Percentiles rank a stretch among this genome's conserved stretches.
Evolutionary conservation across 108 stramenopile genomes (phyloP).

Genomic region (Chaetoceros tenuissimus): DNA sequence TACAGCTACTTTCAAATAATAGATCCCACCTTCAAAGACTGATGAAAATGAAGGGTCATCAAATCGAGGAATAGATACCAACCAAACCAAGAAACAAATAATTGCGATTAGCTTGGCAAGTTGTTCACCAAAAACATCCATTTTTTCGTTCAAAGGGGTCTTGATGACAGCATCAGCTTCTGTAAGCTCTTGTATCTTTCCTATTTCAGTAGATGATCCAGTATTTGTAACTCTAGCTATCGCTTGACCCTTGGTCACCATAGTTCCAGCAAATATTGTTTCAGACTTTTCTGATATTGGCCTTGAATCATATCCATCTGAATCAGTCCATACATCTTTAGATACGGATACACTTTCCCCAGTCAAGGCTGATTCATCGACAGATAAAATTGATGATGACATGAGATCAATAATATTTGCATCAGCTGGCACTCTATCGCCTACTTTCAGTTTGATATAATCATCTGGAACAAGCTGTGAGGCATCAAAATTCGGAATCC

Average conservation of each 20-base stretch:
- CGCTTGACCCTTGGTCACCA: conserved; percentile 58
- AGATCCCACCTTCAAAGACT: conserved; percentile 44
- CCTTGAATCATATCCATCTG: not conserved
- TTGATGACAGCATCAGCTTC: conserved; percentile 50
- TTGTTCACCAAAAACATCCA: conserved; percentile 72
- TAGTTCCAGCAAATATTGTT: conserved; percentile 74
- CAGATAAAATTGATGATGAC: conserved; percentile 19
- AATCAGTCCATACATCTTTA: not conserved
- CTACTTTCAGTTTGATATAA: conserved; percentile 61
- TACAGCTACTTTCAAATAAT: conserved; percentile 82
- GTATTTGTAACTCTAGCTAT: conserved; percentile 54
- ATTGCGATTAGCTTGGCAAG: conserved; percentile 67
- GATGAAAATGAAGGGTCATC: conserved; percentile 44
- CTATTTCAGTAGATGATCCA: conserved; percentile 79
- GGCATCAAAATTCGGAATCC: conserved; percentile 2
- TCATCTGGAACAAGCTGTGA: conserved; percentile 73
- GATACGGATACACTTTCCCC: conserved; percentile 24
- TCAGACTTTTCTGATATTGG: conserved; percentile 56
- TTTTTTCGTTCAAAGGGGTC: conserved; percentile 79
- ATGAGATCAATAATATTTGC: conserved; percentile 25
- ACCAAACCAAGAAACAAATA: conserved; percentile 74
- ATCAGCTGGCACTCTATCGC: conserved; percentile 79
- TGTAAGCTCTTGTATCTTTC: conserved; percentile 52
- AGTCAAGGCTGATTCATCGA: conserved; percentile 37
- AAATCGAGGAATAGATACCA: conserved; percentile 53